Evolutionary conservation across 495 filamentous ascomycete genomes (phyloP).

Genomic region (Aspergillus campestris): DNA sequence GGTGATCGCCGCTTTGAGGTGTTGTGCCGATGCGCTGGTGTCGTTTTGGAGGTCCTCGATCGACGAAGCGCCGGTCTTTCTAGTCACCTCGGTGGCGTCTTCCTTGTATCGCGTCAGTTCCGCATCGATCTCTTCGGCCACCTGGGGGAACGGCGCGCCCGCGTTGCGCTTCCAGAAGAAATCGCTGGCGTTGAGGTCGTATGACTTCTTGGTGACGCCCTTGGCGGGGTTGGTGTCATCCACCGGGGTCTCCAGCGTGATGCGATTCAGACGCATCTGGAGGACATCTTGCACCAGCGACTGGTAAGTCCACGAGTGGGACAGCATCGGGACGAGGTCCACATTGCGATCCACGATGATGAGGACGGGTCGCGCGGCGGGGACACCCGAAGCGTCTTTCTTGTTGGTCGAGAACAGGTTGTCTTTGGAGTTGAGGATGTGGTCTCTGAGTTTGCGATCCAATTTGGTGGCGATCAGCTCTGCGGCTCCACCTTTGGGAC

Average conservation of each 20-base stretch:
- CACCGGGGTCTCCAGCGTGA: slow-evolving; percentile 75
- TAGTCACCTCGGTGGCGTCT: slow-evolving; percentile 88
- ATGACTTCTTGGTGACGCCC: slow-evolving; percentile 68
- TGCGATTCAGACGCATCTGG: slow-evolving; percentile 90
- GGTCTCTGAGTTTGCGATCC: slow-evolving; percentile 91
- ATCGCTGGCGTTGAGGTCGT: slow-evolving; percentile 84
- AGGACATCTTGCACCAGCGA: slow-evolving; percentile 93
- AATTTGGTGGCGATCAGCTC: slow-evolving; percentile 91
- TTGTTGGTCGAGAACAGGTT: slow-evolving; percentile 69
- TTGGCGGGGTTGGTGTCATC: slow-evolving; percentile 69
- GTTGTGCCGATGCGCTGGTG: slow-evolving; percentile 77
- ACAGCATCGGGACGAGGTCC: slow-evolving; percentile 96
- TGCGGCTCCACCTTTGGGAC: slow-evolving; percentile 83
- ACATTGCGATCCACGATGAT: slow-evolving; percentile 91
- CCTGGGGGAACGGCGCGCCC: slow-evolving; percentile 87
- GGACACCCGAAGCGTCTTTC: slow-evolving; percentile 46
- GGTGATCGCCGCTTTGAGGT: slow-evolving; percentile 92
- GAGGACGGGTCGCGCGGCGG: slow-evolving; percentile 70
- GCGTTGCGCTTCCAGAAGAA: slow-evolving; percentile 98
- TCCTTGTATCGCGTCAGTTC: slow-evolving; percentile 93
- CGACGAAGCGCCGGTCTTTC: slow-evolving; percentile 85
- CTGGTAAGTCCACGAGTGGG: slow-evolving; percentile 98
- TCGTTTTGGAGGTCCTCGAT: slow-evolving; percentile 92
- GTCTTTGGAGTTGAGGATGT: slow-evolving; percentile 94
- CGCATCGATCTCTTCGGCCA: slow-evolving; percentile 89